Evolutionary conservation across 2,329 filamentous ascomycete species (phyloP).

Genomic region (Cryphonectria nitschkei): DNA sequence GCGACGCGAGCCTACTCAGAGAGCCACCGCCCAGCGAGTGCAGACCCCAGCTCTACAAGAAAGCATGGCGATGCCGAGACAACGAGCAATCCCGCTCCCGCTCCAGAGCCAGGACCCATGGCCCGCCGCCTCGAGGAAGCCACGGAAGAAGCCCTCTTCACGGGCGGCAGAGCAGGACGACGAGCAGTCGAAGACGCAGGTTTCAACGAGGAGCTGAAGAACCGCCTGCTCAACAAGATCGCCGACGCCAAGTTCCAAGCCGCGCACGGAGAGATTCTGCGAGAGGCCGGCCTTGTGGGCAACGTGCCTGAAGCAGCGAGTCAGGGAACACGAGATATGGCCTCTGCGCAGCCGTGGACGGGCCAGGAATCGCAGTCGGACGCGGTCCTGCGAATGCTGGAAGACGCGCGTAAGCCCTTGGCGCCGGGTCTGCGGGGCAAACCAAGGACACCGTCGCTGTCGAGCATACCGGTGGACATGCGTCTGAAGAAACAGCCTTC

Average conservation of each 20-base stretch:
- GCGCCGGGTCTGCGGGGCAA: constrained; percentile 51
- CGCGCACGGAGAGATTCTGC: constrained; percentile 53
- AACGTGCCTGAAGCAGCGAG: constrained; percentile 61
- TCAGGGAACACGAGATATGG: constrained; percentile 68
- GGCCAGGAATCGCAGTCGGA: constrained; percentile 77
- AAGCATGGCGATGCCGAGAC: neutral
- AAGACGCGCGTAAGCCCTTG: constrained; percentile 77
- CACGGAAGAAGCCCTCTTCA: constrained; percentile 64
- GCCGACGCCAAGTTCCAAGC: constrained; percentile 58
- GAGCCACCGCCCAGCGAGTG: neutral
- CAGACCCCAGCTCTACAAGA: neutral
- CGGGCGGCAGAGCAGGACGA: constrained; percentile 62
- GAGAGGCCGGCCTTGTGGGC: constrained; percentile 45
- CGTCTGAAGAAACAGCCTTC: constrained; percentile 47
- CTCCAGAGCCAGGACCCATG: constrained; percentile 50
- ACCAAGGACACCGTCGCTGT: constrained; percentile 45
- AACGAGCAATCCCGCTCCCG: neutral
- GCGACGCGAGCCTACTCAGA: constrained; percentile 19
- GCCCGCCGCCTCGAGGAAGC: constrained; percentile 62
- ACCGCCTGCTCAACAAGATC: constrained; percentile 59
- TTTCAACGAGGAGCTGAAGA: constrained; percentile 66
- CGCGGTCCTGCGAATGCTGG: constrained; percentile 80
- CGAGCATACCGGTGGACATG: constrained; percentile 53
- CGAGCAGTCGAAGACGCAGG: constrained; percentile 64
- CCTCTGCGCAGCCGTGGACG: constrained; percentile 73